Evolutionary conservation across 148 eudicot genomes (phyloP).

Genomic region (Camellia japonica): DNA sequence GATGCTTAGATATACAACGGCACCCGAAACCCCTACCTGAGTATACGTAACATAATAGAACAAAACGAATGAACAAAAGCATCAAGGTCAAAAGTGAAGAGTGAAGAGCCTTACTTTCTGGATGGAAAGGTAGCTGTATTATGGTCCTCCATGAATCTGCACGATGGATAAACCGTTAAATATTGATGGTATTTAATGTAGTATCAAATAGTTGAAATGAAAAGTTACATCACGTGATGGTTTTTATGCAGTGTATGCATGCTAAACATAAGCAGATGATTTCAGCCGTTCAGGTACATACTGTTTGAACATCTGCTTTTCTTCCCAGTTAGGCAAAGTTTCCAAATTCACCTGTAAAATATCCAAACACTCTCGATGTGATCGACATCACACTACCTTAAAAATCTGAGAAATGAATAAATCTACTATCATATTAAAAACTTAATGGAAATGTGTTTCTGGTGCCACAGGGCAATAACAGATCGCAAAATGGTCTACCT

Average conservation of each 20-base stretch:
- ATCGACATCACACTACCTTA: neutral
- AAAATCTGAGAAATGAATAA: neutral
- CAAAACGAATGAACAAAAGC: neutral
- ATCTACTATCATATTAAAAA: neutral
- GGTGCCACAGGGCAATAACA: neutral
- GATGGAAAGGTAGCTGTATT: slow-evolving; percentile 95
- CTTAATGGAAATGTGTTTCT: neutral
- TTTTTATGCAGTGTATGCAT: neutral
- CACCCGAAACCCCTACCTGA: no score
- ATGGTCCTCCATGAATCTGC: slow-evolving; percentile 97
- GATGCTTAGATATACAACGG: no score
- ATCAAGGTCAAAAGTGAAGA: neutral
- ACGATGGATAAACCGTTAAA: slow-evolving; percentile 2
- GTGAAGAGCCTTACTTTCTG: slow-evolving; percentile 64
- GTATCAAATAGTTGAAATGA: neutral
- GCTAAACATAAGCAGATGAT: neutral
- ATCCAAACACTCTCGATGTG: neutral
- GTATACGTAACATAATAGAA: no score
- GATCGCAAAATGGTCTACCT: slow-evolving; percentile 45
- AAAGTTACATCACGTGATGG: neutral
- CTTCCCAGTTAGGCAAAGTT: slow-evolving; percentile 89
- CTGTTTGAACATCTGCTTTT: slow-evolving; percentile 97
- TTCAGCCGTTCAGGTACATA: slow-evolving; percentile 29
- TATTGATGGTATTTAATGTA: neutral
- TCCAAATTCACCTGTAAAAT: slow-evolving; percentile 78